phyloP scores from a whole-genome alignment of 495 filamentous ascomycete species.

The Xylaria bambusicola region DNA sequence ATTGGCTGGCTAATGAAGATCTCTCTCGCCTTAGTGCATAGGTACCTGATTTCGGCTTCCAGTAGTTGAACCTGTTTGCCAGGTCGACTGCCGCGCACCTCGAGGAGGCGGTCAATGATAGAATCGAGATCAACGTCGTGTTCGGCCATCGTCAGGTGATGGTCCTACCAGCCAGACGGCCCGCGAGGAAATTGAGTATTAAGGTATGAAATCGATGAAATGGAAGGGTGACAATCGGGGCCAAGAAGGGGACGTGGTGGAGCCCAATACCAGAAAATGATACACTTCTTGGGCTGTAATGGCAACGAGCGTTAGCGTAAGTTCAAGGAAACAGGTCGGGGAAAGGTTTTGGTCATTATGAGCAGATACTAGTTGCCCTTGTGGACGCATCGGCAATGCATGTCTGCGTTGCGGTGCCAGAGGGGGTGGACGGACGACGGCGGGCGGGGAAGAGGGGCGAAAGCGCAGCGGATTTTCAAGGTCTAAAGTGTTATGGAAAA shows the following conservation, averaged over 20 bases:
- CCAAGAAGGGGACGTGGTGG: constrained; percentile 24
- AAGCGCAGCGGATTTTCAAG: constrained; percentile 30
- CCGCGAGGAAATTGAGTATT: constrained; percentile 33
- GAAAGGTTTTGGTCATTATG: background rate
- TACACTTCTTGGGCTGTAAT: constrained; percentile 38
- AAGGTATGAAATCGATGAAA: constrained; percentile 27
- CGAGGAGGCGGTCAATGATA: constrained; percentile 96
- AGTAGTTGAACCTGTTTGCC: constrained; percentile 98
- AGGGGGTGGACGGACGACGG: constrained; percentile 2
- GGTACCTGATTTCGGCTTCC: constrained; percentile 94
- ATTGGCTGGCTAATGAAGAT: constrained; percentile 99
- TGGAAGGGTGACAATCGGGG: constrained; percentile 21
- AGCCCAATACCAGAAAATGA: constrained; percentile 35
- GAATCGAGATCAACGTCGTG: constrained; percentile 98
- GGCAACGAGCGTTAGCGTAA: constrained; percentile 13
- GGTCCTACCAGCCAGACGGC: constrained; percentile 46
- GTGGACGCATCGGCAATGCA: constrained; percentile 4
- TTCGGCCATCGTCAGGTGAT: constrained; percentile 78
- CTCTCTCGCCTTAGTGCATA: constrained; percentile 98
- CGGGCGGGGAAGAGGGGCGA: constrained; percentile 21
- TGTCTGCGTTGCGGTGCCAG: constrained; percentile 8
- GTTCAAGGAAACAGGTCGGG: background rate
- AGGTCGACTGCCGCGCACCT: constrained; percentile 95
- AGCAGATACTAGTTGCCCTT: background rate
- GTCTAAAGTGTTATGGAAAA: constrained; percentile 38